Evolutionary conservation across 108 stramenopile genomes (phyloP), one percentile per base, ranked within the genome.

Genomic region (Fragilaria crotonensis): DNA sequence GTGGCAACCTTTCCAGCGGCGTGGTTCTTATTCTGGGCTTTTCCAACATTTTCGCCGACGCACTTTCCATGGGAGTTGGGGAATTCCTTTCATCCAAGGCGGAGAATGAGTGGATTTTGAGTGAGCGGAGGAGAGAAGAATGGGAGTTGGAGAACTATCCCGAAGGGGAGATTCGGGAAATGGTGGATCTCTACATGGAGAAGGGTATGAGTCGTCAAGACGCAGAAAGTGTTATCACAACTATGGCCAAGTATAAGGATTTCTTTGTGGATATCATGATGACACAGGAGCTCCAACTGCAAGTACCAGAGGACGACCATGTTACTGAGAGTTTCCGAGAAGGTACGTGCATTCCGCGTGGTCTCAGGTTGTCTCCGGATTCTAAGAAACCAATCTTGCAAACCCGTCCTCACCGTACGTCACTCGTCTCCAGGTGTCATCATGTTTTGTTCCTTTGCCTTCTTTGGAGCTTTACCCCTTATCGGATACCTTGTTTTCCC

Each of bases 211-310:
- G 45, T 22, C 54, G 60, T 30, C 78, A 85, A 47, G 95, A 96
- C 74, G 95, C 95, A 23, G 70, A 67, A 48, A 19, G 63, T 7
- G 89, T 94, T n/a, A 89, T 96, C 50, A 66, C 73, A 48, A 95
- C 89, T 25, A 94, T 97, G 87, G 57, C 95, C 19, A 94, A 96
- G 68, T 96, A 97, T 77, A 84, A 91, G 52, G 87, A 95, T 26
- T 97, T 96, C 71, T 99, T 99, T 66, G 96, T 99, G 0, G 91
- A 97, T 74, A 64, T 94, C 17, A 96, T 99, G 96, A 97, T 99
- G 96, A 68, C 78, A 2, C 95, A 96, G 54, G 98, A 97, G 65
- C 78, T 99, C 49, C 82, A 90, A 33, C 66, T 96, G 55, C 89
- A 90, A 69, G 95, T 95, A 18, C 95, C 95, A n/a, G 88, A 90